Conservation (phyloP, 768 basidiomycete genomes). For the Piloderma croceum region DNA sequence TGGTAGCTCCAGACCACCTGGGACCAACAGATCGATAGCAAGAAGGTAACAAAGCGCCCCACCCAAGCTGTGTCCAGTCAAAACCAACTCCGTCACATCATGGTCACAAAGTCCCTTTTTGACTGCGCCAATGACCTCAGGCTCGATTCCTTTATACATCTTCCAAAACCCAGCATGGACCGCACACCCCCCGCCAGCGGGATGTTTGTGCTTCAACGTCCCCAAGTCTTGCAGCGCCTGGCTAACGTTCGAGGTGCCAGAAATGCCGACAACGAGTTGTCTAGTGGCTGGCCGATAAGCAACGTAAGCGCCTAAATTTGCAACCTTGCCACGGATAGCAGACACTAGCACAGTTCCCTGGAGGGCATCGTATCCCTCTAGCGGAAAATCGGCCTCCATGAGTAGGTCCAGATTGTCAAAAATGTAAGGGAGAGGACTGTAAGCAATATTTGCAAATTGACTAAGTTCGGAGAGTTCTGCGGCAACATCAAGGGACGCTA, state of each 20-base stretch:
- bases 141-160: constrained; percentile 41
- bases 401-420: constrained; percentile 36
- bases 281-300: constrained; percentile 38
- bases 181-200: constrained; percentile 27
- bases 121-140: constrained; percentile 30
- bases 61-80: constrained; percentile 58
- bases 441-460: constrained; percentile 51
- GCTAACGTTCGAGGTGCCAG: constrained; percentile 39
- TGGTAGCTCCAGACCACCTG: constrained; percentile 20
- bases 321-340: constrained; percentile 37
- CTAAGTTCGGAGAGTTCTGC: constrained; percentile 42
- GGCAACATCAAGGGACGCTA: constrained; percentile 33
- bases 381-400: constrained; percentile 38
- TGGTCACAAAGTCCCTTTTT: constrained; percentile 33
- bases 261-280: constrained; percentile 49
- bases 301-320: constrained; percentile 41
- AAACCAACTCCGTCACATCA: constrained; percentile 35
- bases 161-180: constrained; percentile 56
- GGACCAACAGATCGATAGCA: constrained; percentile 40
- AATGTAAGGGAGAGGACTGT: constrained; percentile 39
- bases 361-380: constrained; percentile 42
- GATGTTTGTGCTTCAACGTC: constrained; percentile 33
- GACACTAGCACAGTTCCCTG: constrained; percentile 30
- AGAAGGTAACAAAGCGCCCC: constrained; percentile 48
- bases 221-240: constrained; percentile 47